Evolutionary conservation across 78 protist genomes (phyloP).

Genomic region (Diacronema lutheri): DNA sequence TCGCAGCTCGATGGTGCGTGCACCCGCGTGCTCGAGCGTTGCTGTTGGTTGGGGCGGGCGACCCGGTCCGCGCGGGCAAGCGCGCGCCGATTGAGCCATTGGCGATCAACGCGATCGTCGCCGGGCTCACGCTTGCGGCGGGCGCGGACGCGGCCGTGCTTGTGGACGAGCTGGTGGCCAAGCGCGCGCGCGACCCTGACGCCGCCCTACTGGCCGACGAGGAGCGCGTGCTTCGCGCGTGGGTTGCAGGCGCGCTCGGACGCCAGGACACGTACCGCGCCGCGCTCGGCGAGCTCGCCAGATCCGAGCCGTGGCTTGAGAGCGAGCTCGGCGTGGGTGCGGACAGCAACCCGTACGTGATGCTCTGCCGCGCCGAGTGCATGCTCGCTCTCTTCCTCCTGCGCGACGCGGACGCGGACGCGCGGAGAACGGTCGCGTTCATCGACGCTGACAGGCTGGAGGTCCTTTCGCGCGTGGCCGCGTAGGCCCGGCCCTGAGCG

Average conservation of each 20-base stretch:
- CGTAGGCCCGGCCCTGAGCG: too few species aligned
- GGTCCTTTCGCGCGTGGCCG: too few species aligned
- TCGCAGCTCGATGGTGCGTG: too few species aligned
- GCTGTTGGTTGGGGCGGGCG: too few species aligned
- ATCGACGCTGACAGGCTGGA: neutral
- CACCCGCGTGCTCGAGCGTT: too few species aligned
- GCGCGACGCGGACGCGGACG: neutral
- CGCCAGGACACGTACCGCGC: too few species aligned
- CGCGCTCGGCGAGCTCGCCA: neutral
- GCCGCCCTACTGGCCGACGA: neutral
- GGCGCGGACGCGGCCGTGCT: neutral
- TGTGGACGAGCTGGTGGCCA: neutral
- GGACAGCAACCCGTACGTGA: neutral
- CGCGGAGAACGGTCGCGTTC: neutral
- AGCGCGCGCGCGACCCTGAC: neutral
- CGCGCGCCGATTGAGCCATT: neutral
- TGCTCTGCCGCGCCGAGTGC: constrained; percentile 2
- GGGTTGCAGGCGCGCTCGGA: neutral
- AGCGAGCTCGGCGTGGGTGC: neutral
- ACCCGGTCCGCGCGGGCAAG: too few species aligned
- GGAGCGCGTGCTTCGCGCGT: neutral
- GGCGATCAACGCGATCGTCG: neutral
- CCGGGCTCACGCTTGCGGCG: neutral
- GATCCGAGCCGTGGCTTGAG: neutral
- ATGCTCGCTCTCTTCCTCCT: neutral